Base-by-base conservation (phyloP, 2,329 filamentous ascomycete species). In the Zymoseptoria passerinii region DNA sequence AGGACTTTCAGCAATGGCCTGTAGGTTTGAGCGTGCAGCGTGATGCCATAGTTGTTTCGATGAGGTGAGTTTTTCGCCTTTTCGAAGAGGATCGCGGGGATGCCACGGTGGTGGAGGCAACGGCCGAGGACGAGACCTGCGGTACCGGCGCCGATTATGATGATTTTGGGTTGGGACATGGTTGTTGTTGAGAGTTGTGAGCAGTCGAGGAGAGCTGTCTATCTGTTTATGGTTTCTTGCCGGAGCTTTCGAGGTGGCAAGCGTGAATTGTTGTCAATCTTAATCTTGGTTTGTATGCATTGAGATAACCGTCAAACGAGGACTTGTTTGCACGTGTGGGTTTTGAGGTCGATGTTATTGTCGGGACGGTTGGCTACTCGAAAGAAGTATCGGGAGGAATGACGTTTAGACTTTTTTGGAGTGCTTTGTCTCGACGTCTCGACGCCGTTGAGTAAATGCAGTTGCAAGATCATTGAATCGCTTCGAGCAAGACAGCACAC, bases 81-180 rank as follows among this genome's bases (percentile, higher is more conserved):
- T 51, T 77, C 74, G 57, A 72, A 74, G 8, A 77, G 50, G n/a
- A 68, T 60, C 6, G 62, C 60, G 18, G 58, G 61, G 40, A 76
- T 73, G 9, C 69, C 70, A 20, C 65, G 67, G 8, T 68, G 60
- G 8, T 65, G 66, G 5, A 77, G 68, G 58, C 66, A 70, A 50
- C 69, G 70, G 7, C 66, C 70, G 1, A 80, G 68, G 0, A 73
- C 72, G 9, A 79, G 70, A 4, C 77, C 78, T 10, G 74, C 71
- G 16, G 79, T 68, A 5, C 78, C 78, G 13, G 76, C 77, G 9
- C 77, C 77, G 51, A 79, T 64, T 48, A 80, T 73, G 20, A 66
- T 70, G 57, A 71, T 77, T 71, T 64, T 68, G 68, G 59, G 71
- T 74, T 51, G 60, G 29, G 65, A 27, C 67, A 67, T 67, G 6